Conservation (phyloP, 1,139 yeast genomes). For the Magnusiomyces fungicola region DNA sequence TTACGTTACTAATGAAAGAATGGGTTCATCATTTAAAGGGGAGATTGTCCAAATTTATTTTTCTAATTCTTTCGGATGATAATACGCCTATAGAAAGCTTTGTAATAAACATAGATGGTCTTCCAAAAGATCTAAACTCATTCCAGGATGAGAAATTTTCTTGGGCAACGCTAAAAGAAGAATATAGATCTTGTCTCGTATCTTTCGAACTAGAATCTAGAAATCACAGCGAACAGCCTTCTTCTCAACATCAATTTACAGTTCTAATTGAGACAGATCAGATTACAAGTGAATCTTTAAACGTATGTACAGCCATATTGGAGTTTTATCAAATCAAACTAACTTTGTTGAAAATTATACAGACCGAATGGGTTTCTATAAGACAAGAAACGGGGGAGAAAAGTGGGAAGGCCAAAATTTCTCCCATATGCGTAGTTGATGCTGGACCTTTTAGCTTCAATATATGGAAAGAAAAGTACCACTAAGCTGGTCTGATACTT, state of each 20-base stretch:
- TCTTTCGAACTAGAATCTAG: not conserved
- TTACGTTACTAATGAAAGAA: too few relatives aligned
- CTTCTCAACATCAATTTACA: too few relatives aligned
- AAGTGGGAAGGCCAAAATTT: conserved; percentile 5
- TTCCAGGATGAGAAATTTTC: not conserved
- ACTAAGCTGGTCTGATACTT: too few relatives aligned
- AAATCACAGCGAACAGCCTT: too few relatives aligned
- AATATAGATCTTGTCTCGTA: not conserved
- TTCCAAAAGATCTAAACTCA: not conserved
- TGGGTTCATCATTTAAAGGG: too few relatives aligned
- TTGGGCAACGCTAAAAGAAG: not conserved
- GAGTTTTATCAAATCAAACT: too few relatives aligned
- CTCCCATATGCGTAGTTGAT: conserved; percentile 29
- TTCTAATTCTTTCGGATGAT: not conserved
- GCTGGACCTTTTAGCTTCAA: conserved; percentile 29
- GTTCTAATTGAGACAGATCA: too few relatives aligned
- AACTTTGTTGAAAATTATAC: too few relatives aligned
- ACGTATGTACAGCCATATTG: too few relatives aligned
- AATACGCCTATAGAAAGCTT: not conserved
- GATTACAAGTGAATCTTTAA: too few relatives aligned
- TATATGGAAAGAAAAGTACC: conserved; percentile 27
- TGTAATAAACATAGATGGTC: not conserved
- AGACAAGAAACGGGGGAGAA: conserved; percentile 8
- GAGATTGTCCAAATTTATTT: not conserved
- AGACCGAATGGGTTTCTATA: too few relatives aligned